Evolutionary conservation across 768 basidiomycete genomes (phyloP), one percentile per base, ranked within the genome.

Genomic region (Psilocybe cyanescens): DNA sequence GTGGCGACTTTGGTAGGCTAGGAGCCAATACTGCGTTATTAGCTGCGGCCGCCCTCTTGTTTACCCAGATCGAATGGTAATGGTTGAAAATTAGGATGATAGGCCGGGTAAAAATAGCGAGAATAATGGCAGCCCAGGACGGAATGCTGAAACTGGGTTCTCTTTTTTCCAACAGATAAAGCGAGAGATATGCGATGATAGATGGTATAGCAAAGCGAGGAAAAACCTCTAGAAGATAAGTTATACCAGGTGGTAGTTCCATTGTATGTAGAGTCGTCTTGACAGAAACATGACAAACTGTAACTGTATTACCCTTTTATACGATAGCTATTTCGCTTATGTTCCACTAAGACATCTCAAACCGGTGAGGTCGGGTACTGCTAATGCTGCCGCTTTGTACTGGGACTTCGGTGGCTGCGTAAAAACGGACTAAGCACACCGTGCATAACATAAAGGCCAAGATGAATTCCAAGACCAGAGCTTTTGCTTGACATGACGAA

Each of bases 21-120:
- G 67, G 67, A 8, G 65, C 60, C n/a, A 65, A 28, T 3, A 64
- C 44, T 4, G 67, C 67, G 11, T 60, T 62, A 45, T 58, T 49
- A 14, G 30, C 48, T 8, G 52, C 45, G 9, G 67, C 67, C 7
- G 50, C 56, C 41, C 58, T 61, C 35, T 30, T 60, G 31, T 65
- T 59, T 53, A n/a, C 31, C 37, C 65, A 57, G 16, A 29, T 58
- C 14, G 55, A 57, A 19, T 62, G 65, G 12, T 65, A 58, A 24
- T 35, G 44, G 29, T 44, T 53, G 46, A 45, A 9, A 24, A 67
- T n/a, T n/a, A 67, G 55, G 12, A 65, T 30, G 24, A 46, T 55
- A 16, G 64, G 66, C 28, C 59, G 55, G 29, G 62, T 52, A 16
- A 62, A 49, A 19, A 63, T 17, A 9, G 59, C 41, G n/a, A 60